Evolutionary conservation across 495 filamentous ascomycete species (phyloP), one percentile per base, ranked within the genome.

Genomic region (Neurospora intermedia): DNA sequence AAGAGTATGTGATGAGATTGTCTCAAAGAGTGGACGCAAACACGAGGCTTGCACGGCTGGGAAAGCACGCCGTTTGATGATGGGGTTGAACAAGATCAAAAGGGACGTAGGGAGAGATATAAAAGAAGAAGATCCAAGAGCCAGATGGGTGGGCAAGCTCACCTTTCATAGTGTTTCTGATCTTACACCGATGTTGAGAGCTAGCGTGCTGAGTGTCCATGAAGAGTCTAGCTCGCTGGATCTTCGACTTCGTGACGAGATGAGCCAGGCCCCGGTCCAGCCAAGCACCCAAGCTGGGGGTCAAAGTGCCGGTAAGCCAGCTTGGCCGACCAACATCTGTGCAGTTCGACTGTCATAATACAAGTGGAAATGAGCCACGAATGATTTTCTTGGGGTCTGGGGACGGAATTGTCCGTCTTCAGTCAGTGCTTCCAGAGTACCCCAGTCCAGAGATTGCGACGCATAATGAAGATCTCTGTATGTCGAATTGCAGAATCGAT

Each of bases 21-120:
- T 69, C 74, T 76, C 76, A 77, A 83, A 71, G 83, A 85, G 79
- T 81, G 83, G 82, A 85, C 83, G 83, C 82, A 85, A 82, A 83
- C 83, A 77, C 79, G 77, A 78, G 66, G 80, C 75, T 82, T 80
- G 82, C 75, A 81, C 80, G 78, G 80, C 80, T 78, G 74, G 74
- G 75, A 80, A 74, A 76, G 71, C 77, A 79, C 75, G 81, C 77
- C 81, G 80, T 77, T 76, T 62, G 70, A 46, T 82, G 43, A 66
- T 80, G 71, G 77, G 79, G 77, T 79, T 81, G 75, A 78, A 75
- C 43, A 72, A 31, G 69, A 76, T 75, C 39, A 70, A 76, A 66
- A 35, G 69, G 73, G 75, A 72, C 74, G 76, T 74, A 48, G 41
- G 70, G 72, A 48, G 72, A 71, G 42, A 40, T 66, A 43, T 66